Evolutionary conservation across 2,329 filamentous ascomycete species (phyloP).

Genomic region (Penicillium sp.): DNA sequence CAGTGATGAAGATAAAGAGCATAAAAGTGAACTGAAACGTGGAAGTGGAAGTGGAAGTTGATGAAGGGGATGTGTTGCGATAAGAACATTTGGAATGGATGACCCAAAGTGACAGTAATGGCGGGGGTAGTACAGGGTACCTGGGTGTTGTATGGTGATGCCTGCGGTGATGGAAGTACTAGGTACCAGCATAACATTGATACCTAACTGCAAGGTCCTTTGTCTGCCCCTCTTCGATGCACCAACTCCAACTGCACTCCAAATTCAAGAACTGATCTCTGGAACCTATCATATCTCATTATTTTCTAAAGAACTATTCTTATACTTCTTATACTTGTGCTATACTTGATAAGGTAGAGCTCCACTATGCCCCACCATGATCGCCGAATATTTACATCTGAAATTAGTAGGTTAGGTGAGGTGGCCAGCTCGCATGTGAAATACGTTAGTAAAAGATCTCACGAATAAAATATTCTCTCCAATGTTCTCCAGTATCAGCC

Average conservation of each 20-base stretch:
- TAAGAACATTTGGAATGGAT: slow-evolving; percentile 7
- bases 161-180: not conserved
- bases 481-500: too few species aligned
- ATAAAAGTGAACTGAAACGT: slow-evolving; percentile 1
- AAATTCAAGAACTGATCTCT: not conserved
- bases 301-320: not conserved
- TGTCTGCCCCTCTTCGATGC: not conserved
- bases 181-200: not conserved
- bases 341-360: not conserved
- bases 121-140: slow-evolving; percentile 13
- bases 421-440: too few species aligned
- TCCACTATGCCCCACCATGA: slow-evolving; percentile 7
- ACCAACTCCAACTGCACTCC: not conserved
- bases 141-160: not conserved
- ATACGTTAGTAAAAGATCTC: too few species aligned
- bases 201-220: not conserved
- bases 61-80: not conserved
- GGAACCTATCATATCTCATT: not conserved
- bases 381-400: not conserved
- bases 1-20: not conserved
- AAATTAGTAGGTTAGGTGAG: too few species aligned
- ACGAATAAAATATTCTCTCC: too few species aligned
- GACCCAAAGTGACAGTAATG: slow-evolving; percentile 9
- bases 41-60: not conserved
- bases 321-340: not conserved